phyloP scores from a whole-genome alignment of 345 rosid species.

The Populus ilicifolia region DNA sequence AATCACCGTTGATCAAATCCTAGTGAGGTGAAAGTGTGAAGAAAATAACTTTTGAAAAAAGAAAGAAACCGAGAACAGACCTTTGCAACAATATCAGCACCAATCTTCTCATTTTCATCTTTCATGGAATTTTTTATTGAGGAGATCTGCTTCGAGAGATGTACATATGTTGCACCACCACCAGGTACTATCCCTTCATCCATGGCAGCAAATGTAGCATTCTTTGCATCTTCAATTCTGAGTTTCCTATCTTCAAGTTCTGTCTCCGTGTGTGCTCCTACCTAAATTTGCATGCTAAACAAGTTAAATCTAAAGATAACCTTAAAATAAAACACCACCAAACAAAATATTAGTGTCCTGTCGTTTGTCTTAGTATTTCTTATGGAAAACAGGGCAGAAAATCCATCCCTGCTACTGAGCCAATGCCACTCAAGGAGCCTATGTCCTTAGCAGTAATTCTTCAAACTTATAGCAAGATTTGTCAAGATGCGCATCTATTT shows the following conservation, averaged over 20 bases:
- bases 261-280: constrained; percentile 79
- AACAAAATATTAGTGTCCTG: not conserved
- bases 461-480: not conserved
- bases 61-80: constrained; percentile 25
- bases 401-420: not conserved
- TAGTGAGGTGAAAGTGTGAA: not conserved
- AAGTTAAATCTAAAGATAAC: not conserved
- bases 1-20: not conserved
- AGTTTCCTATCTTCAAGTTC: constrained; percentile 93
- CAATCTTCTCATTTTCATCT: constrained; percentile 66
- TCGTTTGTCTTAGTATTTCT: not conserved
- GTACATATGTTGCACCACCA: constrained; percentile 82
- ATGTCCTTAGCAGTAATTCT: not conserved
- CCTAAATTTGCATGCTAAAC: constrained; percentile 29
- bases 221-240: constrained; percentile 84
- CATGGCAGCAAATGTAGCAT: constrained; percentile 91
- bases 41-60: not conserved
- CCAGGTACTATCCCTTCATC: constrained; percentile 91
- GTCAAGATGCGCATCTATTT: not conserved
- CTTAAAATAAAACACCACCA: not conserved
- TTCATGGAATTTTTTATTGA: constrained; percentile 47
- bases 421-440: not conserved
- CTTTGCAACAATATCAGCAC: constrained; percentile 64
- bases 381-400: not conserved
- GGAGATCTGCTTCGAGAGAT: constrained; percentile 55